phyloP scores from a whole-genome alignment of 139 green algal species.

The Tetraselmis chui region DNA sequence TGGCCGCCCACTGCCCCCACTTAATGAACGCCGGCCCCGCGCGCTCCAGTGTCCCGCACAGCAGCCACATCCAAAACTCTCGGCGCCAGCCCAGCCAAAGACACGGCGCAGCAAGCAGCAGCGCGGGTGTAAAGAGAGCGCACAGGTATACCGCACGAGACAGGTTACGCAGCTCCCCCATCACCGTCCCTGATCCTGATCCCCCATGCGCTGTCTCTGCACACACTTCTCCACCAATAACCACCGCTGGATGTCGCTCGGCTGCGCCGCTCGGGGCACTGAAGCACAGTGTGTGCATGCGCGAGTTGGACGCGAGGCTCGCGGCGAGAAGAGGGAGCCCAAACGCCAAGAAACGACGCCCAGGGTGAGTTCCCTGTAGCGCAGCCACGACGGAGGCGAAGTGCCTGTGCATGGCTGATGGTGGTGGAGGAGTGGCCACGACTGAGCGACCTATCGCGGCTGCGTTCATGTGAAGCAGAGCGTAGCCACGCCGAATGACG shows the following conservation, averaged over 20 bases:
- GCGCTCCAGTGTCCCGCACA: constrained; percentile 68
- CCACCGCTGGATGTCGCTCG: too few relatives aligned
- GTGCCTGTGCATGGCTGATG: background rate
- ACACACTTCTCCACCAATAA: too few relatives aligned
- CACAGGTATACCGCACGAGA: constrained; percentile 47
- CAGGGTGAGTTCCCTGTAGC: too few relatives aligned
- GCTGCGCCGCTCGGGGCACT: too few relatives aligned
- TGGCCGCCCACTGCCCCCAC: constrained; percentile 83
- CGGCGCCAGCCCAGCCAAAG: constrained; percentile 30
- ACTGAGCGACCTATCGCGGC: too few relatives aligned
- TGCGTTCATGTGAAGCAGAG: background rate
- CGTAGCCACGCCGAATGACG: background rate
- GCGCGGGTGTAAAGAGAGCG: constrained; percentile 53
- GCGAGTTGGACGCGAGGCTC: too few relatives aligned
- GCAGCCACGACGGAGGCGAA: background rate
- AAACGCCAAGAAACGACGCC: too few relatives aligned
- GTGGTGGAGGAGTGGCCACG: too few relatives aligned
- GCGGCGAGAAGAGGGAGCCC: too few relatives aligned
- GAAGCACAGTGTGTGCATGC: too few relatives aligned
- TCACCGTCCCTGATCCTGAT: too few relatives aligned
- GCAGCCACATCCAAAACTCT: constrained; percentile 56
- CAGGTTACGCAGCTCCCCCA: constrained; percentile 27
- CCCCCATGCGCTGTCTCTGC: too few relatives aligned
- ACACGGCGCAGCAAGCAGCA: constrained; percentile 35
- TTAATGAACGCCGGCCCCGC: constrained; percentile 82